Evolutionary conservation across 2,329 filamentous ascomycete species (phyloP).

Genomic region (Alternaria viburni): DNA sequence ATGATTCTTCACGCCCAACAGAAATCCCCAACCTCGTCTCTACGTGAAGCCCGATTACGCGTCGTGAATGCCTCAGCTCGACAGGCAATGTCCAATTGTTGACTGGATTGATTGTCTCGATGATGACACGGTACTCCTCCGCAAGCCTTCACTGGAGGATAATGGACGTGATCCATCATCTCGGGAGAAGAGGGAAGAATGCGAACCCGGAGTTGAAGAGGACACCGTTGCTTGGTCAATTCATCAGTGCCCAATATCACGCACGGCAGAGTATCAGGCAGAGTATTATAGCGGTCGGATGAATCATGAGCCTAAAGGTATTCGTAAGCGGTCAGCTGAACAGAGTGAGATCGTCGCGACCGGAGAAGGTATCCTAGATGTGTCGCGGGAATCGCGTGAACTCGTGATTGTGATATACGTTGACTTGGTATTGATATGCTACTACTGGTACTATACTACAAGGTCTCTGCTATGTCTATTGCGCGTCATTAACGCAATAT

Average conservation of each 20-base stretch:
- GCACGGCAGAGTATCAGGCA: background rate
- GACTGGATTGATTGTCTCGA: background rate
- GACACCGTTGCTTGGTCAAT: background rate
- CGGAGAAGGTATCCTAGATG: background rate
- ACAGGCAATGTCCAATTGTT: background rate
- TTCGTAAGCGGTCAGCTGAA: conserved; percentile 2
- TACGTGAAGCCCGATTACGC: background rate
- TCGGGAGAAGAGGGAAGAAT: background rate
- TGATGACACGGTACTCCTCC: background rate
- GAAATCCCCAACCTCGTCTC: background rate
- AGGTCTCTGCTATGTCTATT: background rate
- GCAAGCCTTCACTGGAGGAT: background rate
- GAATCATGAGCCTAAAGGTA: background rate
- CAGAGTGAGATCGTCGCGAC: background rate
- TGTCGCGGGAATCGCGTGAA: background rate
- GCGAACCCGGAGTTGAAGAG: background rate
- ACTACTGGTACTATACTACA: background rate
- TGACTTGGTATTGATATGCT: background rate
- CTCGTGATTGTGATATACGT: background rate
- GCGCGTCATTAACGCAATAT: background rate
- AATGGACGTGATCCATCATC: background rate
- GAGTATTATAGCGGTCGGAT: background rate
- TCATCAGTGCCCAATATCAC: background rate
- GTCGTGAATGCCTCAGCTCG: background rate
- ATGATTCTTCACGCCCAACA: background rate